A percentile compares a stretch with the other conserved stretches of the same genome.
Conservation (phyloP, 208 protist species). For the Sergeia podlipaevii region DNA sequence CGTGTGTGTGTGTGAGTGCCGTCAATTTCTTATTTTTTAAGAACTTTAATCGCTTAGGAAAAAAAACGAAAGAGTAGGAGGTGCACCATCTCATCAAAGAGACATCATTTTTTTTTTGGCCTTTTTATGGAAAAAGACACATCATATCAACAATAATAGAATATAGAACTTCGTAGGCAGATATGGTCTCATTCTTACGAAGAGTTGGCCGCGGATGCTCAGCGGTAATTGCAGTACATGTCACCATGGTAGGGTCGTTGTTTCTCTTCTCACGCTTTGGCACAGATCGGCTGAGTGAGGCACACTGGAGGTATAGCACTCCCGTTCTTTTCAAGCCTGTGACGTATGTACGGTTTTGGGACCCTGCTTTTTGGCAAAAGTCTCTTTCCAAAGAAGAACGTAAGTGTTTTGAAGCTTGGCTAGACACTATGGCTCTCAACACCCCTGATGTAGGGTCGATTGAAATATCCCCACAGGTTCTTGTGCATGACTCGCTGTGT, state of each 20-base stretch:
- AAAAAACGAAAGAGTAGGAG: no score
- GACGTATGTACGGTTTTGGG: constrained; percentile 43
- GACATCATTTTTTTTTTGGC: not conserved
- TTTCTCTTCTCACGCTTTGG: constrained; percentile 25
- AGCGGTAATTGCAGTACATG: constrained; percentile 24
- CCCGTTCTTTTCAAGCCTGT: constrained; percentile 25
- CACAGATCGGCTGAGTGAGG: constrained; percentile 43
- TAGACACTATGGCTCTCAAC: constrained; percentile 30
- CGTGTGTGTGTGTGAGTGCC: no score
- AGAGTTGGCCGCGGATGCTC: constrained; percentile 19
- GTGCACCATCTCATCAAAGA: not conserved
- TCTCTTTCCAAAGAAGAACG: constrained; percentile 38
- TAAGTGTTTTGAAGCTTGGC: constrained; percentile 50
- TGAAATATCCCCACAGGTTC: constrained; percentile 29
- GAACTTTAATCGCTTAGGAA: no score
- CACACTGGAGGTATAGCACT: constrained; percentile 63
- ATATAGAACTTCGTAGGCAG: no score
- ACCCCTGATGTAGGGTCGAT: constrained; percentile 15
- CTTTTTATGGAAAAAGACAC: no score
- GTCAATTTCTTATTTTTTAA: no score
- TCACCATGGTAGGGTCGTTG: constrained; percentile 16
- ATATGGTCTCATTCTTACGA: constrained; percentile 1
- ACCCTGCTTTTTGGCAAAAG: constrained; percentile 24
- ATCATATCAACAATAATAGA: no score
- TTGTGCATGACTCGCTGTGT: constrained; percentile 54